Evolutionary conservation across 768 basidiomycete species (phyloP).

Genomic region (Coprinopsis marcescibilis): DNA sequence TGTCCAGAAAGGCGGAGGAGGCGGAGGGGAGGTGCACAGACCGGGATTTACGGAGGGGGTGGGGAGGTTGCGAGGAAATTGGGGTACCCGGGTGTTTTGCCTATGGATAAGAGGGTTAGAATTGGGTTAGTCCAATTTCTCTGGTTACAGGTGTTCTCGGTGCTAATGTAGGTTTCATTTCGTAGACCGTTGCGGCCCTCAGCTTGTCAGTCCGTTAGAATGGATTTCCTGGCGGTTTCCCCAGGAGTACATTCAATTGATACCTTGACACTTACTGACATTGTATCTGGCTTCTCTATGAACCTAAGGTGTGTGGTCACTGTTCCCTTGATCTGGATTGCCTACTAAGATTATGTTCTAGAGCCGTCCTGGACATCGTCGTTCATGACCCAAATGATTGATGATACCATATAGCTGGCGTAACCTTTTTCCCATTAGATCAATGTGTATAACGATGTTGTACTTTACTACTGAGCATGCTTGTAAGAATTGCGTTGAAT

Average conservation of each 20-base stretch:
- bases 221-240: conserved; percentile 77
- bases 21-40: conserved; percentile 31
- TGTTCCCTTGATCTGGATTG: no score
- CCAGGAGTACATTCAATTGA: conserved; percentile 79
- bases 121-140: conserved; percentile 57
- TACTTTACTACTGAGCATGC: no score
- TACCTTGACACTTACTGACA: conserved; percentile 64
- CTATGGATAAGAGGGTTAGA: conserved; percentile 71
- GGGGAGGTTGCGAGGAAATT: conserved; percentile 28
- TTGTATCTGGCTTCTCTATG: conserved; percentile 66
- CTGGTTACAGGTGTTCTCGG: not conserved
- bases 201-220: conserved; percentile 80
- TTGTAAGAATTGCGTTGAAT: no score
- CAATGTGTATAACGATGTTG: no score
- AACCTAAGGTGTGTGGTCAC: conserved; percentile 71
- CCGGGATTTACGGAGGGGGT: conserved; percentile 22
- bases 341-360: no score
- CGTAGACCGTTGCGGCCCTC: conserved; percentile 72
- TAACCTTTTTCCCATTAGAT: no score
- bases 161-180: not conserved
- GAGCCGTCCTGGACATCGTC: no score
- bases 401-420: no score
- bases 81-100: conserved; percentile 58
- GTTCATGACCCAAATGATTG: no score
- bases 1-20: conserved; percentile 53